Percentiles rank a stretch among this genome's conserved stretches.
Conservation (phyloP, 495 filamentous ascomycete species). For the Penicillium simplicissimum region DNA sequence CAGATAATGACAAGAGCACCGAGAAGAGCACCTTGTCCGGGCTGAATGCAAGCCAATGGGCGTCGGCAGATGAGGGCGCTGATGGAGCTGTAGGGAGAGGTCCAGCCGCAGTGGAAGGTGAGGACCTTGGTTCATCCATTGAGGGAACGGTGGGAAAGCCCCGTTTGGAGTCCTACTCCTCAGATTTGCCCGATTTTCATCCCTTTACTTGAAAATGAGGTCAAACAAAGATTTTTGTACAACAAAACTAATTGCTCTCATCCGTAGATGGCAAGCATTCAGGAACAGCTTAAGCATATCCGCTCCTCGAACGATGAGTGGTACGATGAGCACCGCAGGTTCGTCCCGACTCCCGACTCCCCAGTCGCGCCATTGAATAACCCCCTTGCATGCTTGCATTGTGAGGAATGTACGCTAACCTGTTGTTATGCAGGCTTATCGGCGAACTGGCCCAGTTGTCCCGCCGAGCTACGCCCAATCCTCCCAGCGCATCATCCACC, state of each 20-base stretch:
- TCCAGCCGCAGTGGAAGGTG: constrained; percentile 51
- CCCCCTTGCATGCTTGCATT: background rate
- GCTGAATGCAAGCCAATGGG: constrained; percentile 47
- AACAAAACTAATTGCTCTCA: constrained; percentile 25
- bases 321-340: constrained; percentile 49
- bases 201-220: constrained; percentile 36
- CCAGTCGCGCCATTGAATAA: background rate
- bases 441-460: constrained; percentile 45
- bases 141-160: constrained; percentile 56
- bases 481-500: constrained; percentile 37
- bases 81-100: constrained; percentile 37
- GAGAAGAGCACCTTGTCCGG: constrained; percentile 18
- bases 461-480: constrained; percentile 35
- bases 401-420: background rate
- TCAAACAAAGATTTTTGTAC: constrained; percentile 15
- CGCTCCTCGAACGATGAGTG: constrained; percentile 47
- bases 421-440: constrained; percentile 36
- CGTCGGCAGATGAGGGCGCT: constrained; percentile 33
- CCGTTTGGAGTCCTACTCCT: constrained; percentile 40
- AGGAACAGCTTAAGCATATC: constrained; percentile 54
- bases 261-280: constrained; percentile 52
- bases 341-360: too few species aligned
- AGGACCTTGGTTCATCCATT: constrained; percentile 55
- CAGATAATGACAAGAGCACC: constrained; percentile 30
- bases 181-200: constrained; percentile 37